Conservation (phyloP, 1,284 basidiomycete species). For the Ustilago sp. region DNA sequence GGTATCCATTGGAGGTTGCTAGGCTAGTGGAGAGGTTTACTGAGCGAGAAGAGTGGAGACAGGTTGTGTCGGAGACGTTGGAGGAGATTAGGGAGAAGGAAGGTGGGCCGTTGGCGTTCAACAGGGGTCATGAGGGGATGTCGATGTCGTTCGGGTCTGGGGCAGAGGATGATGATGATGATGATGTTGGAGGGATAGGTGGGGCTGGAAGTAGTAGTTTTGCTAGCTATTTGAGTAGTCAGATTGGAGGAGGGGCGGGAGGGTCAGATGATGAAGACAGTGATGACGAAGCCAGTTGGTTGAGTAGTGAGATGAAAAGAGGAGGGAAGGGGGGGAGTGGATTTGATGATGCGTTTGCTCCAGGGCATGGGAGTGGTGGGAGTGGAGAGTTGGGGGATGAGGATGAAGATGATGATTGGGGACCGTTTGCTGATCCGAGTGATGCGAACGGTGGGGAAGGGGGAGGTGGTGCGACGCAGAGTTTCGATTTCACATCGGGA, state of each 20-base stretch:
- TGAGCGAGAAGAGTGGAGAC: slow-evolving; percentile 62
- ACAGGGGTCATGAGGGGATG: slow-evolving; percentile 53
- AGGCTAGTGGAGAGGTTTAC: slow-evolving; percentile 43
- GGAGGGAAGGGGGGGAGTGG: slow-evolving; percentile 32
- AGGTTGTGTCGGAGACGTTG: slow-evolving; percentile 64
- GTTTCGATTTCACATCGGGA: slow-evolving; percentile 35
- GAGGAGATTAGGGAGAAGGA: slow-evolving; percentile 65
- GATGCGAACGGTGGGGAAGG: not conserved
- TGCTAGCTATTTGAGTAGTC: slow-evolving; percentile 68
- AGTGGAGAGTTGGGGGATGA: slow-evolving; percentile 46
- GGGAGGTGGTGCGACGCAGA: slow-evolving; percentile 17
- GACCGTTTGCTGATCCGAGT: slow-evolving; percentile 63
- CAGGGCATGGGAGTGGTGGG: slow-evolving; percentile 21
- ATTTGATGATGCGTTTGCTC: slow-evolving; percentile 57
- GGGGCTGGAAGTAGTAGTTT: slow-evolving; percentile 57
- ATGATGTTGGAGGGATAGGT: slow-evolving; percentile 39
- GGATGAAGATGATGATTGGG: slow-evolving; percentile 67
- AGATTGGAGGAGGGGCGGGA: slow-evolving; percentile 59
- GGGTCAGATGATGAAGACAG: slow-evolving; percentile 61
- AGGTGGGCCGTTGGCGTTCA: slow-evolving; percentile 65
- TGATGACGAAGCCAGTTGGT: slow-evolving; percentile 63
- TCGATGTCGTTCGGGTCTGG: slow-evolving; percentile 55
- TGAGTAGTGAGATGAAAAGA: slow-evolving; percentile 54
- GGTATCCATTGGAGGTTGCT: slow-evolving; percentile 76
- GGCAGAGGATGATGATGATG: slow-evolving; percentile 41